Percentiles rank a stretch among this genome's conserved stretches.
Evolutionary conservation across 768 basidiomycete genomes (phyloP).

Genomic region (Xanthoconium stramineum): DNA sequence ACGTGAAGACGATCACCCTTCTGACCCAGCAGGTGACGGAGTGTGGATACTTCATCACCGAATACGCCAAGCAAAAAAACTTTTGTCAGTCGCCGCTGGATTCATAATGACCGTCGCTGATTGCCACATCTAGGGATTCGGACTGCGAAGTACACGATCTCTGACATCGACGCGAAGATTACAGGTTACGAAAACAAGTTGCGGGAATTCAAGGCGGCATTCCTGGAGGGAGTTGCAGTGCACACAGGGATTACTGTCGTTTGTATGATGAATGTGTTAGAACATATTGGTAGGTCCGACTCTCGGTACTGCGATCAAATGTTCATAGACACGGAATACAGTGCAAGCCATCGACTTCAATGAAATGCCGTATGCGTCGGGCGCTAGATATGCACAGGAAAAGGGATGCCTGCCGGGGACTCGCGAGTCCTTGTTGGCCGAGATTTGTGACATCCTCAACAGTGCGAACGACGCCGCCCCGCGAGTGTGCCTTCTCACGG

Average conservation of each 20-base stretch:
- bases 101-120: neutral
- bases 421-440: no score
- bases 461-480: neutral
- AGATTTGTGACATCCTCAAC: no score
- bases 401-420: no score
- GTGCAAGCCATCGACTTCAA: neutral
- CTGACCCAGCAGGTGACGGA: neutral
- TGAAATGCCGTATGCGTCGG: no score
- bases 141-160: neutral
- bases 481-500: slow-evolving; percentile 8
- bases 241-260: no score
- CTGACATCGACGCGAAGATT: neutral
- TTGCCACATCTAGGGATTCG: neutral
- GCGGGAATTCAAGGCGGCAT: neutral
- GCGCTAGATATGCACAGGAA: no score
- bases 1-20: neutral
- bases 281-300: neutral
- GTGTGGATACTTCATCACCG: no score
- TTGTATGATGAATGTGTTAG: no score
- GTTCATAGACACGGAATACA: neutral
- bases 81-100: no score
- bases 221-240: no score
- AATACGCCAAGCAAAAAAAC: no score
- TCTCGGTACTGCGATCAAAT: neutral
- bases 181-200: neutral